Evolutionary conservation across 139 green algal species (phyloP).

Genomic region (Penium margaritaceum): DNA sequence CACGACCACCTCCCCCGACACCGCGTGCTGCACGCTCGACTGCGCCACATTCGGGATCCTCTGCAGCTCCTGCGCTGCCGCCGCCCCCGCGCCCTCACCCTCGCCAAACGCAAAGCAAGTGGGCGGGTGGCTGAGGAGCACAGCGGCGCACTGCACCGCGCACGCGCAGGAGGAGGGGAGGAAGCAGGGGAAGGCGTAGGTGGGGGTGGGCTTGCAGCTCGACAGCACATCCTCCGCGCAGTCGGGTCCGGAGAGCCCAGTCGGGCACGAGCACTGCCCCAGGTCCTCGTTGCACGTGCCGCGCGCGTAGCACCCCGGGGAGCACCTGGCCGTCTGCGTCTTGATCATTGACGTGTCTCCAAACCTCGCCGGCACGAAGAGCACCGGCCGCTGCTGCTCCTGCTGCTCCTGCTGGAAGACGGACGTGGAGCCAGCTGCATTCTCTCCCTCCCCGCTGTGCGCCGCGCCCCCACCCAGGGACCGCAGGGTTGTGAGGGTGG

Average conservation of each 20-base stretch:
- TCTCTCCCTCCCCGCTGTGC: no score
- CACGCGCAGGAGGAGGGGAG: slow-evolving; percentile 4
- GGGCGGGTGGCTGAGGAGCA: neutral
- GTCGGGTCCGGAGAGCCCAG: neutral
- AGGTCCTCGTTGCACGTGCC: slow-evolving; percentile 19
- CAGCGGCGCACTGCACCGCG: neutral
- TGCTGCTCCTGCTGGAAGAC: no score
- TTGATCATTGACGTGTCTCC: no score
- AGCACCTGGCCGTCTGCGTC: no score
- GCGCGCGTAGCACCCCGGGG: neutral
- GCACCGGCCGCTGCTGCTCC: no score
- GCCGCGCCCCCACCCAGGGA: no score
- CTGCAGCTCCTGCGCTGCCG: neutral
- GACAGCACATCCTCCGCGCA: neutral
- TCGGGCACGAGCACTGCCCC: slow-evolving; percentile 1
- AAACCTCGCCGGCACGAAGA: no score
- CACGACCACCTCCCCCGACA: neutral
- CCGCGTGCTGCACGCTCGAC: no score
- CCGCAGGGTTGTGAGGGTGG: no score
- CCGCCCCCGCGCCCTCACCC: neutral
- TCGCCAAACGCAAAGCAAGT: slow-evolving; percentile 10
- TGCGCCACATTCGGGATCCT: no score
- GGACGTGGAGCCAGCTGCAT: no score
- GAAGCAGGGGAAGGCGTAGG: neutral
- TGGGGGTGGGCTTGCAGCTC: neutral